Base-by-base conservation (phyloP, 169 alveolate genomes). In the Plasmodium chabaudi region DNA sequence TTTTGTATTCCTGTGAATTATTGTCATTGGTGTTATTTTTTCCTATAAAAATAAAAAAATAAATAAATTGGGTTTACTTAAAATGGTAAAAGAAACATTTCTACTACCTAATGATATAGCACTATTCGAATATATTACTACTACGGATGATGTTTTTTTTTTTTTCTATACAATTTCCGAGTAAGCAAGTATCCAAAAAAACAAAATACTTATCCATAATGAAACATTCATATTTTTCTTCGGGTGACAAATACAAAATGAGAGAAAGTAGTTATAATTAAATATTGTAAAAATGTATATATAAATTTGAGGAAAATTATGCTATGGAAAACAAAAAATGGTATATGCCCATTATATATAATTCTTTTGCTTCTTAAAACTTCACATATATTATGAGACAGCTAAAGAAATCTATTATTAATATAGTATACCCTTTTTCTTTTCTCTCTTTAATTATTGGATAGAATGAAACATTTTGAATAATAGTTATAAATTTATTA, bases 1-100 rank as follows among this genome's bases (percentile, higher is more conserved):
- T 47, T 56, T 47, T 5, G 39, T 57, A 23, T 42, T 51, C n/a
- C 59, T 72, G 27, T 72, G 87, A 39, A 72, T 72, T 39, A 72
- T 25, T 17, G 71, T 19, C 1, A 72, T 51, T 55, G 56, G 46
- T 1, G 17, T 6, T 5, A n/a, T 15, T 6, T 19, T 21, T 51
- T 72, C 87, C 87, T 72, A 19, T 19, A 57, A 19, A 27, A 5
- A 34, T 34, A 34, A 0, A 34, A 34, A 34, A 34, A 34, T 34
- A 27, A 2, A 27, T 27, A 34, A 34, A 2, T 3, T 34, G 42
- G 5, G 42, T 34, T 34, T 34, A 34, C 42, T 3, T 34, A 57
- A 13, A 23, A 57, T n/a, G 12, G 12, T 12, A 57, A 57, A 19
- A 13, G 27, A 6, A 0, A 19, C 9, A 34, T 5, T 53, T 1